Conservation (phyloP, 2,329 filamentous ascomycete species). For the Arthrocladium fulminans region DNA sequence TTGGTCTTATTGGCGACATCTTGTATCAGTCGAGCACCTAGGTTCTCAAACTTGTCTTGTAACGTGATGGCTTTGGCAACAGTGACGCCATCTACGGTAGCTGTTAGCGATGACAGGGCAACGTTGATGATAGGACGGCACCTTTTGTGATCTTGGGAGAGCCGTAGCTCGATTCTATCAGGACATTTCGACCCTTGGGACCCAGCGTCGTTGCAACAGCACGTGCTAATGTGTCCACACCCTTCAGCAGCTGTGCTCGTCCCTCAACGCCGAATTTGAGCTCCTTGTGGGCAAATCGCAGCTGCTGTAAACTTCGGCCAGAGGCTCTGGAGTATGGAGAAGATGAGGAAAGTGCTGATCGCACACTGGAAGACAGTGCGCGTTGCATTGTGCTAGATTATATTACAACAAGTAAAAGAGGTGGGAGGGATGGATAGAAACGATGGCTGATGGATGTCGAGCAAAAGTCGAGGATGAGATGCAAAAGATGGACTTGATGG, state of each 20-base stretch:
- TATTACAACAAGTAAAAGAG: conserved; percentile 11
- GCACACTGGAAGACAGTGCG: conserved; percentile 71
- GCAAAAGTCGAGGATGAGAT: conserved; percentile 22
- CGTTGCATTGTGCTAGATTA: conserved; percentile 71
- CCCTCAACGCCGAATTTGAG: conserved; percentile 97
- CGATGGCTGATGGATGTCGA: conserved; percentile 25
- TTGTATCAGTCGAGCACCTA: conserved; percentile 90
- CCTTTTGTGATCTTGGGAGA: conserved; percentile 99
- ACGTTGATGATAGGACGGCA: conserved; percentile 37
- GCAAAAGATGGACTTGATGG: conserved; percentile 4
- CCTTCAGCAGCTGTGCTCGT: conserved; percentile 76
- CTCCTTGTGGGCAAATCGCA: conserved; percentile 82
- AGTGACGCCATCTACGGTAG: conserved; percentile 65
- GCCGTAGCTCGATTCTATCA: conserved; percentile 97
- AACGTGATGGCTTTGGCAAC: conserved; percentile 83
- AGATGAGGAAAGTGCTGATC: conserved; percentile 70
- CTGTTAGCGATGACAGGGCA: conserved; percentile 15
- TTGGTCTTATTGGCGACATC: conserved; percentile 99
- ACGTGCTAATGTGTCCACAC: conserved; percentile 93
- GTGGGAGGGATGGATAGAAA: conserved; percentile 21
- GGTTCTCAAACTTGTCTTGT: conserved; percentile 99
- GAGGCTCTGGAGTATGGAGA: conserved; percentile 47
- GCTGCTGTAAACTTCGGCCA: conserved; percentile 68
- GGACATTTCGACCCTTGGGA: conserved; percentile 94
- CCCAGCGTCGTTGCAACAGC: conserved; percentile 93